Percentiles rank a stretch among this genome's conserved stretches.
Conservation (phyloP, 108 stramenopile genomes). For the Conticribra weissflogii region DNA sequence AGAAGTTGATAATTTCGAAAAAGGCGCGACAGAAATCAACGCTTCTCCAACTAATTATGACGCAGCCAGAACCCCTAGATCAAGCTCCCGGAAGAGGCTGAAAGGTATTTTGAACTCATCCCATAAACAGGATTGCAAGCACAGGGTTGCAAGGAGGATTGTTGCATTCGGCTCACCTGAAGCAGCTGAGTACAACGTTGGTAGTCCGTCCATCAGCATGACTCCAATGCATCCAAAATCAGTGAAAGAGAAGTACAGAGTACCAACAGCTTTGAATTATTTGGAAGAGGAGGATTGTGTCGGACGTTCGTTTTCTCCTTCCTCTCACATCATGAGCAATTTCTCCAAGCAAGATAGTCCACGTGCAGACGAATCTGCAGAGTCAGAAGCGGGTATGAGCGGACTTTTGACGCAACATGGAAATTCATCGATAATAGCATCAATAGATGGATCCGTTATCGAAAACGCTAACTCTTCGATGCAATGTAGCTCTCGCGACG, state of each 20-base stretch:
- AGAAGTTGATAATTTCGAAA: neutral
- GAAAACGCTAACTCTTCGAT: neutral
- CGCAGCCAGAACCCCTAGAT: conserved; percentile 5
- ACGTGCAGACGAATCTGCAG: conserved; percentile 11
- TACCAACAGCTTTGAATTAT: conserved; percentile 39
- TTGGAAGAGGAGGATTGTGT: neutral
- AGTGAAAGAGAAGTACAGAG: conserved; percentile 52
- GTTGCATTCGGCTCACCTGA: conserved; percentile 86
- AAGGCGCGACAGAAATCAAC: conserved; percentile 2
- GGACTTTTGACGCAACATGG: neutral
- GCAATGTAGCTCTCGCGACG: neutral
- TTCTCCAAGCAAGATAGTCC: neutral
- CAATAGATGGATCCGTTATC: neutral
- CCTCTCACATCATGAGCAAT: neutral
- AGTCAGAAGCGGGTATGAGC: conserved; percentile 29
- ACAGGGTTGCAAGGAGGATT: conserved; percentile 20
- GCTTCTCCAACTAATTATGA: conserved; percentile 15
- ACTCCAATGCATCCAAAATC: conserved; percentile 75
- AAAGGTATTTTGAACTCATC: conserved; percentile 59
- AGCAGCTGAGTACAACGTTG: conserved; percentile 76
- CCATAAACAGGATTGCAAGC: conserved; percentile 13
- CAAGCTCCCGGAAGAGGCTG: conserved; percentile 25
- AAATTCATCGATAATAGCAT: neutral
- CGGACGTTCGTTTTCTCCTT: neutral
- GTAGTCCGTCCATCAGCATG: conserved; percentile 75